Base-by-base conservation (phyloP, 2,329 filamentous ascomycete genomes). In the Talaromyces rugulosus region DNA sequence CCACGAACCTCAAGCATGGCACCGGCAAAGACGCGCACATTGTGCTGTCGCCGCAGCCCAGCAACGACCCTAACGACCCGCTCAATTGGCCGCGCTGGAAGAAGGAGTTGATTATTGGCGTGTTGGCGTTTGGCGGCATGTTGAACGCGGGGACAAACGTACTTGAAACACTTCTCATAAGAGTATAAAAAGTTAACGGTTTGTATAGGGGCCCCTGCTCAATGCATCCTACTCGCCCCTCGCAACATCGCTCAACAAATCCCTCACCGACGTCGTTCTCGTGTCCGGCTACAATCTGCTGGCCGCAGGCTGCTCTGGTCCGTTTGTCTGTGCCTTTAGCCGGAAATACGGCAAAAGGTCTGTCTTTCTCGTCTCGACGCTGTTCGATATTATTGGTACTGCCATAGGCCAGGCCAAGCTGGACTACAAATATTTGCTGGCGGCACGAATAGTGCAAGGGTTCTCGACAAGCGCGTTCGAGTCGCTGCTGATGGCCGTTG, bases 391-490 rank as follows among this genome's bases (percentile, higher is more conserved):
- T 23, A 56, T 67, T 50, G 50, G 50, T 27, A 53, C 50, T 14
- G 50, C 50, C 3, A 53, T 53, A 27, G 66, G 66, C 56, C 51
- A 67, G 59, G 60, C 65, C 40, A 63, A 64, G 18, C 61, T 66
- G 33, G 47, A 54, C 23, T 68, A 66, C 60, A 64, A 67, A 11
- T 67, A 67, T 54, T 62, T 68, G 5, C 63, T 68, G 2, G 66
- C 66, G 1, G 50, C 50, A 8, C 66, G 66, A 11, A 67, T 68
- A 36, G 63, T 68, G 14, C 66, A 66, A 36, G 66, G 65, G 27
- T 65, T 56, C 9, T 56, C 54, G 33, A 56, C 36, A 23, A 44
- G 54, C 18, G 50, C 50, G 27, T 64, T 64, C 36, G 61, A 63
- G 54, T 62, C 59, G 44, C 56, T 63, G 18, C 50, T 53, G 5